Base-by-base conservation (phyloP, 257 asterid species). In the Anisodus tanguticus region DNA sequence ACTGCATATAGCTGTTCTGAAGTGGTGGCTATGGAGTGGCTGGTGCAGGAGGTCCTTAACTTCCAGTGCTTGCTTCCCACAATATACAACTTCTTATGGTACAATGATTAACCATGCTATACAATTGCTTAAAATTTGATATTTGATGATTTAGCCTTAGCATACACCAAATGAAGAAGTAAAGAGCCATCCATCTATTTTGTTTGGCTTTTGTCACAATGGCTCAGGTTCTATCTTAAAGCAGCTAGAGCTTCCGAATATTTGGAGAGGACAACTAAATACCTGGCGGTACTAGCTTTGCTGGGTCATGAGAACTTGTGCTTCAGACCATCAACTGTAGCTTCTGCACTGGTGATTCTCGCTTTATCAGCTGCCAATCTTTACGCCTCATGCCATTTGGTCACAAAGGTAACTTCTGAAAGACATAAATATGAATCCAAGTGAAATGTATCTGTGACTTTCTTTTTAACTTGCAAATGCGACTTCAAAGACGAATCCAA, bases 21-120 rank as follows among this genome's bases (percentile, higher is more conserved):
- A 89, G 98, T 95, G 88, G 99, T 97, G 88, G 99, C 97, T 19
- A 95, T 95, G 99, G 99, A 97, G 94, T 97, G 99, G 99, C 88
- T 97, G 89, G 97, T 97, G 84, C 98, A 90, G 91, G 97, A 93
- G 83, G 94, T 97, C 86, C 95, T 97, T 55, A 88, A 91, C 87
- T 97, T 93, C 93, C 90, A 91, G 87, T 97, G 99, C 90, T 92
- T 83, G 93, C 92, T 93, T 66, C 99, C 99, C 78, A 93, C 98
- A 70, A 79, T 88, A 76, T 92, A 95, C 90, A 95, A 91, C 91
- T 97, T 95, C 90, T 84, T 97, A 79, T 93, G 99, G 99, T 97
- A 92, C 60, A 74, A 41, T 37, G 49, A 58, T 83, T 54, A 62
- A 62, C 22, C 55, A 54, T 53, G n/a, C 6, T 71, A 31, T 77